Conservation (phyloP, 2,329 filamentous ascomycete species). For the Penicillium paneum region DNA sequence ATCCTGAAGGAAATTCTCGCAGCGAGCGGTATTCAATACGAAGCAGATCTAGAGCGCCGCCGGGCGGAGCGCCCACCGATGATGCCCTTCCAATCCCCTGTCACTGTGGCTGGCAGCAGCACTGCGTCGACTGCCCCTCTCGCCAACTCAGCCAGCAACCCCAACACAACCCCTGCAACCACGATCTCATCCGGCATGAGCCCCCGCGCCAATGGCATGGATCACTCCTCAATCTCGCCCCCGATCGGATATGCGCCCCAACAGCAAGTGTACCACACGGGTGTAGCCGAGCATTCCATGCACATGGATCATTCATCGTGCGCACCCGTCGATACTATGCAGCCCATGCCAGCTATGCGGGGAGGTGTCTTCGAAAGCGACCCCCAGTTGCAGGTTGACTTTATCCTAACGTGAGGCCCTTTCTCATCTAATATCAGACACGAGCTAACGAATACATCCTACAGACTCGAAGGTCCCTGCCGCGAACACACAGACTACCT, state of each 20-base stretch:
- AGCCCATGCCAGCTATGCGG: slow-evolving; percentile 13
- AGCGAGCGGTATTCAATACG: slow-evolving; percentile 58
- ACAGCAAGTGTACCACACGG: slow-evolving; percentile 22
- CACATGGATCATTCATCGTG: slow-evolving; percentile 25
- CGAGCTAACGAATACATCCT: background rate
- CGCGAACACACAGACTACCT: slow-evolving; percentile 68
- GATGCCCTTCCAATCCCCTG: slow-evolving; percentile 35
- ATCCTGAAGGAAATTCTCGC: slow-evolving; percentile 64
- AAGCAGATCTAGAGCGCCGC: slow-evolving; percentile 45
- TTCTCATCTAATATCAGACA: background rate
- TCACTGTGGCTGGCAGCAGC: slow-evolving; percentile 41
- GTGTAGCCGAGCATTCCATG: slow-evolving; percentile 25
- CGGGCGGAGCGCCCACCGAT: slow-evolving; percentile 30
- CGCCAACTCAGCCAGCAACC: slow-evolving; percentile 22
- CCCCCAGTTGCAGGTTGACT: slow-evolving; percentile 48
- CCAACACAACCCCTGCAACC: slow-evolving; percentile 35
- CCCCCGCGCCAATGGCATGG: slow-evolving; percentile 26
- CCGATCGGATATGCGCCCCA: slow-evolving; percentile 24
- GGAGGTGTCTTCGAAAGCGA: slow-evolving; percentile 46
- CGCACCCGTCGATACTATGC: slow-evolving; percentile 8
- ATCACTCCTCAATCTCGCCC: slow-evolving; percentile 30
- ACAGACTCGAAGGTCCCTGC: slow-evolving; percentile 55
- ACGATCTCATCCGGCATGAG: slow-evolving; percentile 34
- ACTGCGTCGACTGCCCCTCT: slow-evolving; percentile 29
- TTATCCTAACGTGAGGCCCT: slow-evolving; percentile 44